A percentile compares a stretch with the other conserved stretches of the same genome.
phyloP scores from a whole-genome alignment of 495 filamentous ascomycete species.

The Penicillium lagena region DNA sequence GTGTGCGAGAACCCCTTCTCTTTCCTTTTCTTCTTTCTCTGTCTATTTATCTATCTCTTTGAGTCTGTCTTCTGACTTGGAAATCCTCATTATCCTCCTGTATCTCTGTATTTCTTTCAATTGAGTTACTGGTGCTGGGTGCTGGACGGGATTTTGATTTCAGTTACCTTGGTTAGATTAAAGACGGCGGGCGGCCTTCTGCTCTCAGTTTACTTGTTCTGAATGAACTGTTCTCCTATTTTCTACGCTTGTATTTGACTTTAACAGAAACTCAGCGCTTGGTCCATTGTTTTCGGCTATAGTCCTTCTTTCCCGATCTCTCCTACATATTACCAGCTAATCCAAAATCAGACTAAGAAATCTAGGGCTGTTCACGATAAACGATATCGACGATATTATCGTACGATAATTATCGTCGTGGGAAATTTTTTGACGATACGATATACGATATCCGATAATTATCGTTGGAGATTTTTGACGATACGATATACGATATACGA shows the following conservation, averaged over 20 bases:
- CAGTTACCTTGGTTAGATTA: slow-evolving; percentile 1
- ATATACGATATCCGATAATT: too few species aligned
- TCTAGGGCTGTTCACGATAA: too few species aligned
- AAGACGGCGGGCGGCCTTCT: slow-evolving; percentile 6
- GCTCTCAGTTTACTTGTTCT: not conserved
- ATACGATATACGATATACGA: too few species aligned
- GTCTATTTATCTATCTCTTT: not conserved
- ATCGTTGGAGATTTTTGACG: too few species aligned
- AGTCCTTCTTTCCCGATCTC: too few species aligned
- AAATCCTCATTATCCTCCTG: not conserved
- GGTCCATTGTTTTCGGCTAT: too few species aligned
- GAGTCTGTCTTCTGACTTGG: not conserved
- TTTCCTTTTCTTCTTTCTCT: not conserved
- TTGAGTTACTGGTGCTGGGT: not conserved
- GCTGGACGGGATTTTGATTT: not conserved
- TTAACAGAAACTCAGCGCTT: too few species aligned
- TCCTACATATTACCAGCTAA: too few species aligned
- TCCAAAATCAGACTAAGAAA: too few species aligned
- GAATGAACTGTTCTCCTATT: not conserved
- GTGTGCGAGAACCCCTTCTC: not conserved
- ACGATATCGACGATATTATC: too few species aligned
- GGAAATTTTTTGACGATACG: too few species aligned
- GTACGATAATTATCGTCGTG: too few species aligned
- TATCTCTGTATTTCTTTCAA: not conserved
- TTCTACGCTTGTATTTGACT: not conserved